Conservation (phyloP, 352 stramenopile genomes). For the Globisporangium camurandrum region DNA sequence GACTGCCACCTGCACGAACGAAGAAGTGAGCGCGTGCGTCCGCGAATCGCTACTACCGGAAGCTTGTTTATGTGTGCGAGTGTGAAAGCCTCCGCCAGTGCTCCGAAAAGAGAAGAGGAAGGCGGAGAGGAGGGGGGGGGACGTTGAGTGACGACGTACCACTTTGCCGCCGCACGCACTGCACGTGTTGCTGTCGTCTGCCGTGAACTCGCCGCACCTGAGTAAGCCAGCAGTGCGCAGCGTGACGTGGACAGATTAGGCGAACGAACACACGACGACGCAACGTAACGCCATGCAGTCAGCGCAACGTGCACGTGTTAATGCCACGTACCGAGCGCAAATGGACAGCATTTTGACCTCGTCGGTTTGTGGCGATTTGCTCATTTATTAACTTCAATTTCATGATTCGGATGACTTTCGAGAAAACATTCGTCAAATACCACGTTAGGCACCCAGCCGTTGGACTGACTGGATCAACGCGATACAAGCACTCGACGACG, state of each 20-base stretch:
- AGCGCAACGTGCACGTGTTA: constrained; percentile 30
- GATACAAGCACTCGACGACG: not conserved
- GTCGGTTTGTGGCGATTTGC: too few relatives aligned
- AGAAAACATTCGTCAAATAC: too few relatives aligned
- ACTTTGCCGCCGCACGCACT: constrained; percentile 52
- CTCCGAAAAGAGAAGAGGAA: not conserved
- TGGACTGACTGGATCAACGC: not conserved
- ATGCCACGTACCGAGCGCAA: constrained; percentile 20
- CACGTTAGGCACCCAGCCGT: not conserved
- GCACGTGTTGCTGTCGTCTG: constrained; percentile 36
- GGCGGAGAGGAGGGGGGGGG: not conserved
- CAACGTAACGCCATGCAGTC: not conserved
- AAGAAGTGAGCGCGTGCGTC: not conserved
- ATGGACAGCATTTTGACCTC: too few relatives aligned
- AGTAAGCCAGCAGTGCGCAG: not conserved
- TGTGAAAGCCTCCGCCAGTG: not conserved
- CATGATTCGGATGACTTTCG: too few relatives aligned
- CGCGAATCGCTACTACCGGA: too few relatives aligned
- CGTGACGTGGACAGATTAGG: not conserved
- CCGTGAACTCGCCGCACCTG: constrained; percentile 57
- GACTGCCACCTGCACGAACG: constrained; percentile 22
- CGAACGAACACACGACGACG: constrained; percentile 3
- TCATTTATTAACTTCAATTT: too few relatives aligned
- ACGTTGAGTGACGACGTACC: constrained; percentile 23
- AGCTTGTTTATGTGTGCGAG: too few relatives aligned